Evolutionary conservation across 805 yeast species (phyloP).

Genomic region (Starmerella floricola): DNA sequence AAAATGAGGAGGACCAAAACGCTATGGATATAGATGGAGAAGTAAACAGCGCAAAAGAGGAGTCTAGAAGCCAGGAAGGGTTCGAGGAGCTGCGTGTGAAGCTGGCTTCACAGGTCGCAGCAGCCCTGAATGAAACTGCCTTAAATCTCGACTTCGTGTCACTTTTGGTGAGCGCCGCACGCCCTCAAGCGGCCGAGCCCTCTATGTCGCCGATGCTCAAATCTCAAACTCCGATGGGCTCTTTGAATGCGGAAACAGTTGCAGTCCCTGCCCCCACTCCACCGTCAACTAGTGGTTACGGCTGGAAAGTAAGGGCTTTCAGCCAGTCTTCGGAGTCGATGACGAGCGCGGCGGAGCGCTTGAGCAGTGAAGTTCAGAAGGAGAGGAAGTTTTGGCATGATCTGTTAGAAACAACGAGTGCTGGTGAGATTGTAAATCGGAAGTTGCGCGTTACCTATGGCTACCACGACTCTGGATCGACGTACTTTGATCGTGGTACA

Average conservation of each 20-base stretch:
- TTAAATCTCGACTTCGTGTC: conserved; percentile 80
- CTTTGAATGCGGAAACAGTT: conserved; percentile 28
- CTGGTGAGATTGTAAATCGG: conserved; percentile 55
- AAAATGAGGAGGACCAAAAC: neutral
- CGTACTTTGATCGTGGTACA: conserved; percentile 57
- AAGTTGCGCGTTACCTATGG: conserved; percentile 77
- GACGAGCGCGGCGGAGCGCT: conserved; percentile 38
- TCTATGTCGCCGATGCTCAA: conserved; percentile 46
- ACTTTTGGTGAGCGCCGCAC: conserved; percentile 58
- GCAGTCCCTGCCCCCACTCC: conserved; percentile 10
- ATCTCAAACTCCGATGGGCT: conserved; percentile 21
- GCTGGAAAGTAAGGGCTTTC: conserved; percentile 76
- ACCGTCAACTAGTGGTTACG: conserved; percentile 31
- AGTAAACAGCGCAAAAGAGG: neutral
- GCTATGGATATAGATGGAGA: neutral
- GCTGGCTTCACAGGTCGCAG: conserved; percentile 26
- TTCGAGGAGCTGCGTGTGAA: conserved; percentile 24
- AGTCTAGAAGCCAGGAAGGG: neutral
- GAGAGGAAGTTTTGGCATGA: conserved; percentile 64
- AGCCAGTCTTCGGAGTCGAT: conserved; percentile 43
- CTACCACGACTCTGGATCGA: conserved; percentile 81
- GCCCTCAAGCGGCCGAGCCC: conserved; percentile 76
- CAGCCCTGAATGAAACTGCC: conserved; percentile 81
- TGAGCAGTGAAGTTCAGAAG: conserved; percentile 42
- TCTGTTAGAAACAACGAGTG: conserved; percentile 28